Evolutionary conservation across 2,329 filamentous ascomycete species (phyloP), one percentile per base, ranked within the genome.

Genomic region (Pseudogymnoascus sp.): DNA sequence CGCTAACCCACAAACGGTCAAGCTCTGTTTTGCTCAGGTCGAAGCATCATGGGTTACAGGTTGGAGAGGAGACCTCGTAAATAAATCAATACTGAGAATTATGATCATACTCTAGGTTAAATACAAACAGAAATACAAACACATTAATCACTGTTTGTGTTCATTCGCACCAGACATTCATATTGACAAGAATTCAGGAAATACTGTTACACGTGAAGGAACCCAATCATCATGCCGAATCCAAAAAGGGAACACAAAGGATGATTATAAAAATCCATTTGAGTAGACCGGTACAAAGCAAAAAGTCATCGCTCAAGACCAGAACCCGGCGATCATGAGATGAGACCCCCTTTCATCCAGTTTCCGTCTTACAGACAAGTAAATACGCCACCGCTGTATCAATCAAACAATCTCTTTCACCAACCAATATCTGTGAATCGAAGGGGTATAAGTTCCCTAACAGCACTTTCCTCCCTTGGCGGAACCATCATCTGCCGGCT

Each of bases 381-480:
- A 62, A 38, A 71, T 50, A 63, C 64, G 63, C 59, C 64, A 62
- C 63, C 69, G 66, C 67, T 69, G 69, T 69, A 70, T 69, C 67
- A 67, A 69, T 65, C 63, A 66, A 66, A 67, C 66, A 67, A 67
- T 23, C 37, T 38, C 59, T 60, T 42, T 38, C 37, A 25, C 59
- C 37, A 60, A 60, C 59, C 36, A 42, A 38, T 42, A 42, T 42
- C 66, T 68, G 69, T 69, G 66, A 69, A 67, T 64, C 61, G 59
- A 60, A 63, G 28, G 61, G 59, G 59, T 60, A 62, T 46, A 59
- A 38, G 37, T 38, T 61, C 70, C 75, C 81, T 85, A 93, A 78
- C 90, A 95, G 80, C 91, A 95, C 77, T 90, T 90, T 74, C 89
- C 87, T 69, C 86, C 83, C 83, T 96, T 93, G 72, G 85, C 82